Evolutionary conservation across 768 basidiomycete species (phyloP).

Genomic region (Kwoniella botswanensis): DNA sequence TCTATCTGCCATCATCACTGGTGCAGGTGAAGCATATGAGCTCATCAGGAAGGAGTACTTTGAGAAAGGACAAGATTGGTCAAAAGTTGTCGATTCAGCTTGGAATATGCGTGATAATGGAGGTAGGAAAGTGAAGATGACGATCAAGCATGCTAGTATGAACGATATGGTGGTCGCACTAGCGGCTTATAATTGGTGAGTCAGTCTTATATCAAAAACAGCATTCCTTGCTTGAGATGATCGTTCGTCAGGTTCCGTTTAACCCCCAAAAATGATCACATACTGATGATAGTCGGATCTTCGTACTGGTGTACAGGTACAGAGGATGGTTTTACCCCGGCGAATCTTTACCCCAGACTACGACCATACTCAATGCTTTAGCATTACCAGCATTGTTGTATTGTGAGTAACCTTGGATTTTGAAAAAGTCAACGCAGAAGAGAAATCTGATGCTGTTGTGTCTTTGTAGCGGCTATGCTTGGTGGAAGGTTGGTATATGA

Average conservation of each 20-base stretch:
- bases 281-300: neutral
- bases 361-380: slow-evolving; percentile 36
- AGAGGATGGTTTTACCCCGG: slow-evolving; percentile 35
- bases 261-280: neutral
- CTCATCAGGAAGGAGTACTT: slow-evolving; percentile 40
- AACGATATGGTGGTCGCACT: slow-evolving; percentile 44
- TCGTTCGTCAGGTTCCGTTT: neutral
- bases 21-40: slow-evolving; percentile 54
- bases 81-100: slow-evolving; percentile 36
- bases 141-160: slow-evolving; percentile 50
- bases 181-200: slow-evolving; percentile 40
- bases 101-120: slow-evolving; percentile 41
- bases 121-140: slow-evolving; percentile 52
- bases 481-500: slow-evolving; percentile 56
- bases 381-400: slow-evolving; percentile 49
- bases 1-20: slow-evolving; percentile 52
- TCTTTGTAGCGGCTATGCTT: slow-evolving; percentile 42
- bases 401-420: slow-evolving; percentile 27
- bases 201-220: neutral
- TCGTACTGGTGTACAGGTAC: slow-evolving; percentile 37
- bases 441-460: neutral
- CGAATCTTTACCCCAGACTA: slow-evolving; percentile 38
- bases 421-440: no score
- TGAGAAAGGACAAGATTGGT: slow-evolving; percentile 41
- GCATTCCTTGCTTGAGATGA: neutral